A percentile compares a stretch with the other conserved stretches of the same genome.
Conservation (phyloP, 768 basidiomycete genomes). For the Cantharellus cinnabarinus region DNA sequence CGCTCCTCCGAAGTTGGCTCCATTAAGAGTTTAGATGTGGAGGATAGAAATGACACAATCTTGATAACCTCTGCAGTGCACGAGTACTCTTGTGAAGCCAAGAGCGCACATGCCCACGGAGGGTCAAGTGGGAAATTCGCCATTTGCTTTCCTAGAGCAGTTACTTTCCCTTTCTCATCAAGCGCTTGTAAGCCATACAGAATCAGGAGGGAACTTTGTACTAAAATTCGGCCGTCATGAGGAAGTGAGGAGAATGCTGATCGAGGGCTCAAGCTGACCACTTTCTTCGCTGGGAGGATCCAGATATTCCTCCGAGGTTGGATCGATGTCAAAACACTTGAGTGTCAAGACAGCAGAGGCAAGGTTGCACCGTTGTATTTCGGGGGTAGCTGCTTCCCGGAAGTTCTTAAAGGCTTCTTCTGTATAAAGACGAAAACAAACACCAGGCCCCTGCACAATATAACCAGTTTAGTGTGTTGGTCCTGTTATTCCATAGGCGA, state of each 20-base stretch:
- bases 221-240: constrained; percentile 8
- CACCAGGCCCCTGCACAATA: constrained; percentile 40
- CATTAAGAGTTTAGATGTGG: constrained; percentile 63
- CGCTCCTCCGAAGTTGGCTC: constrained; percentile 33
- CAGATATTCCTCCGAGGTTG: constrained; percentile 72
- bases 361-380: constrained; percentile 76
- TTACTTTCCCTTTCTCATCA: constrained; percentile 41
- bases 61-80: constrained; percentile 67
- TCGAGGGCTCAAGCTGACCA: constrained; percentile 29
- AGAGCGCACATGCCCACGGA: constrained; percentile 48
- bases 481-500: too few species aligned
- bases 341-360: constrained; percentile 70
- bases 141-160: constrained; percentile 62
- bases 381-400: constrained; percentile 52
- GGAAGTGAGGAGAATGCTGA: constrained; percentile 30
- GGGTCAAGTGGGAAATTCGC: constrained; percentile 88
- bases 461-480: background rate
- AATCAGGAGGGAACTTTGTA: constrained; percentile 17
- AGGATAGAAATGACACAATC: constrained; percentile 65
- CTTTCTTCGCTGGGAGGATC: constrained; percentile 61
- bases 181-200: constrained; percentile 70
- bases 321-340: constrained; percentile 61
- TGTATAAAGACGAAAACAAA: constrained; percentile 86
- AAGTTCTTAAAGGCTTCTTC: constrained; percentile 55
- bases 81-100: constrained; percentile 51